Evolutionary conservation across 345 rosid species (phyloP).

Genomic region (Citrus sinensis): DVS_A1.0 CM039162.1:32177501-32178000

Average conservation of each 20-base stretch:
- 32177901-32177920: slow-evolving; percentile 91
- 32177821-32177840: slow-evolving; percentile 1
- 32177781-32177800: slow-evolving; percentile 85
- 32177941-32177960: slow-evolving; percentile 92
- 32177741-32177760: slow-evolving; percentile 93
- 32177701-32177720: slow-evolving; percentile 38
- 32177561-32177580: neutral
- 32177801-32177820: slow-evolving; percentile 87
- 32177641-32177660: neutral
- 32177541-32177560: neutral
- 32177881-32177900: slow-evolving; percentile 14
- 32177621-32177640: neutral
- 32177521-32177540: neutral
- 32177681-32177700: neutral
- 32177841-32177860: neutral
- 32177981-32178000: slow-evolving; percentile 86
- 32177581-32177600: neutral
- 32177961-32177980: slow-evolving; percentile 89
- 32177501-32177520: neutral
- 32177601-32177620: neutral
- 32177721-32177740: slow-evolving; percentile 85
- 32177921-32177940: slow-evolving; percentile 91
- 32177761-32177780: slow-evolving; percentile 81
- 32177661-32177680: neutral
- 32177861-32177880: neutral